Conservation (phyloP, 2,329 filamentous ascomycete genomes). For the Ascochyta viciae-villosae region DNA sequence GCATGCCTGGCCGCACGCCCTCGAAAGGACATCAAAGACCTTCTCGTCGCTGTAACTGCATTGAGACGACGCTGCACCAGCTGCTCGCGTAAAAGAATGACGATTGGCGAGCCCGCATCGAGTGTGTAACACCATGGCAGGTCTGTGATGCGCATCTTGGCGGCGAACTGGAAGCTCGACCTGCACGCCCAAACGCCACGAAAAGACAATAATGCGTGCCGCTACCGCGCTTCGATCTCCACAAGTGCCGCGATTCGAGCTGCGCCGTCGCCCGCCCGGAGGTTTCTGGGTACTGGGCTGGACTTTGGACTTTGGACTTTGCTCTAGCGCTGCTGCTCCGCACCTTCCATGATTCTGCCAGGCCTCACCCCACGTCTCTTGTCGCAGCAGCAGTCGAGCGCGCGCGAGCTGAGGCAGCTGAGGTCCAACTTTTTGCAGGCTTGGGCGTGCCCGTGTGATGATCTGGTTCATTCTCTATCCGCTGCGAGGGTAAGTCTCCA, state of each 20-base stretch:
- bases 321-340: slow-evolving; percentile 10
- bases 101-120: slow-evolving; percentile 17
- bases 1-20: not conserved
- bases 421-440: slow-evolving; percentile 12
- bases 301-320: not conserved
- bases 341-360: slow-evolving; percentile 24
- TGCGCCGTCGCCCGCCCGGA: slow-evolving; percentile 23
- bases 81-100: slow-evolving; percentile 8
- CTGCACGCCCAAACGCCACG: slow-evolving; percentile 34
- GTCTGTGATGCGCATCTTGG: slow-evolving; percentile 22
- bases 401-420: slow-evolving; percentile 29
- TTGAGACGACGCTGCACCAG: slow-evolving; percentile 17
- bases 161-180: slow-evolving; percentile 21
- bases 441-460: slow-evolving; percentile 55
- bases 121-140: slow-evolving; percentile 17
- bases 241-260: slow-evolving; percentile 23
- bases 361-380: slow-evolving; percentile 27
- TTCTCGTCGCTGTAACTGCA: slow-evolving; percentile 16
- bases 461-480: slow-evolving; percentile 82
- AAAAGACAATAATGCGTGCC: slow-evolving; percentile 33
- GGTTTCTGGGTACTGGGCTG: not conserved
- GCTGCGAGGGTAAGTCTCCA: slow-evolving; percentile 70
- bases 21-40: slow-evolving; percentile 5
- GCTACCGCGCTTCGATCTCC: slow-evolving; percentile 25
- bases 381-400: slow-evolving; percentile 28